A percentile compares a stretch with the other conserved stretches of the same genome.
Evolutionary conservation across 2,329 filamentous ascomycete species (phyloP).

Genomic region (Elsinoe perseae): DNA sequence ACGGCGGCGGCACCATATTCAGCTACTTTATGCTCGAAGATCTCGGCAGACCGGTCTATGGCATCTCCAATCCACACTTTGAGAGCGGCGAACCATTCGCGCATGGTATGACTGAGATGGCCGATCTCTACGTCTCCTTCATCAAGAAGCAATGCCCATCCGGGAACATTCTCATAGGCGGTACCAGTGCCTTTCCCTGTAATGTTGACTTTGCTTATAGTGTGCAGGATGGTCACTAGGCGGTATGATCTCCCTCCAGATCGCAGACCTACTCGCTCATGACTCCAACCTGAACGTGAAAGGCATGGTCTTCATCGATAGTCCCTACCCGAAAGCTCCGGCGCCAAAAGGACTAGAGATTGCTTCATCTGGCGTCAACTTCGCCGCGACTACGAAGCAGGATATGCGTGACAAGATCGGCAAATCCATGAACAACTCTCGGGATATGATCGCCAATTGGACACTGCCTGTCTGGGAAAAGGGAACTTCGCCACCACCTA

Average conservation of each 20-base stretch:
- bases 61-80: slow-evolving; percentile 11
- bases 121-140: neutral
- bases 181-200: neutral
- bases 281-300: neutral
- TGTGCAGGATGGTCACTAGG: slow-evolving; percentile 9
- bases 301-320: slow-evolving; percentile 8
- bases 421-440: slow-evolving; percentile 1
- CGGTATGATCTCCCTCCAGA: slow-evolving; percentile 11
- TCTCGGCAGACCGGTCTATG: slow-evolving; percentile 1
- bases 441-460: neutral
- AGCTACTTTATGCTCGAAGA: slow-evolving; percentile 14
- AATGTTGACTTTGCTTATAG: neutral
- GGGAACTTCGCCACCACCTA: neutral
- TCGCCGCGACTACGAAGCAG: neutral
- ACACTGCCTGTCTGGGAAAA: neutral
- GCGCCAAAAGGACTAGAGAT: neutral
- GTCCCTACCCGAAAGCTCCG: neutral
- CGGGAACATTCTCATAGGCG: neutral
- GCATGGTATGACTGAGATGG: neutral
- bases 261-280: neutral
- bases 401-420: slow-evolving; percentile 12
- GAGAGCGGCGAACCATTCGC: neutral
- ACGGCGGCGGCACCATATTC: slow-evolving; percentile 19
- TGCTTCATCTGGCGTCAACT: neutral
- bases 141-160: neutral